Conservation (phyloP, 371 early-diverging fungal species). For the Mucor velutinosus region DNA sequence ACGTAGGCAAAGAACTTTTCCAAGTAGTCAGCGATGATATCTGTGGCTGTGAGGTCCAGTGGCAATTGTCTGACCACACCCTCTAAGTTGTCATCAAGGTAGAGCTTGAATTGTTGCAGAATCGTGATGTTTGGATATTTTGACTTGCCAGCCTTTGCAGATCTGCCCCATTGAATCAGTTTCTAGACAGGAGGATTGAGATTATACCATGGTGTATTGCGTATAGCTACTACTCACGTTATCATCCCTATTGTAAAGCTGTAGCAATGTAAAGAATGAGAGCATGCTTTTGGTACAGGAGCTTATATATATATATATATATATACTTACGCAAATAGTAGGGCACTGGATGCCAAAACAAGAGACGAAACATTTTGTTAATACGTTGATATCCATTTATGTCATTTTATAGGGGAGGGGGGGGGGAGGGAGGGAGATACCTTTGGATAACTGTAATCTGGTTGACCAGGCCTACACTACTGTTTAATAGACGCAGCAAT, state of each 20-base stretch:
- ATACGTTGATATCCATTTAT: neutral
- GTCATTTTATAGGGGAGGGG: neutral
- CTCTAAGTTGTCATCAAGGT: constrained; percentile 52
- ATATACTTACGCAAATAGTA: constrained; percentile 46
- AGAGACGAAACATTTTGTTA: neutral
- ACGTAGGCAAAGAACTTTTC: constrained; percentile 53
- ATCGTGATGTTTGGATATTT: constrained; percentile 26
- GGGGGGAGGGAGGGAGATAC: too few species aligned
- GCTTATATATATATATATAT: too few species aligned
- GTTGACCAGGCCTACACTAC: constrained; percentile 42
- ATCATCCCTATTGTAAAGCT: constrained; percentile 36
- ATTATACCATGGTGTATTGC: neutral
- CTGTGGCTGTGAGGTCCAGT: constrained; percentile 44
- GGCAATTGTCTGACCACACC: constrained; percentile 50
- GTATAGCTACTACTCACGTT: constrained; percentile 21
- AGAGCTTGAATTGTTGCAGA: constrained; percentile 57
- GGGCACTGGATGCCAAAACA: constrained; percentile 31
- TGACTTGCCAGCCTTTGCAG: constrained; percentile 32
- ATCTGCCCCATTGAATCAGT: constrained; percentile 46
- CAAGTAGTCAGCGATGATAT: constrained; percentile 56
- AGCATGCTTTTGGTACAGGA: neutral
- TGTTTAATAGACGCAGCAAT: neutral
- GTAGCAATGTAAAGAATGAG: neutral
- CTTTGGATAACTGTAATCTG: constrained; percentile 45
- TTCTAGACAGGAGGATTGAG: constrained; percentile 15